A percentile compares a stretch with the other conserved stretches of the same genome.
phyloP scores from a whole-genome alignment of 148 eudicot species.

The Salicornia ramosissima region DNA sequence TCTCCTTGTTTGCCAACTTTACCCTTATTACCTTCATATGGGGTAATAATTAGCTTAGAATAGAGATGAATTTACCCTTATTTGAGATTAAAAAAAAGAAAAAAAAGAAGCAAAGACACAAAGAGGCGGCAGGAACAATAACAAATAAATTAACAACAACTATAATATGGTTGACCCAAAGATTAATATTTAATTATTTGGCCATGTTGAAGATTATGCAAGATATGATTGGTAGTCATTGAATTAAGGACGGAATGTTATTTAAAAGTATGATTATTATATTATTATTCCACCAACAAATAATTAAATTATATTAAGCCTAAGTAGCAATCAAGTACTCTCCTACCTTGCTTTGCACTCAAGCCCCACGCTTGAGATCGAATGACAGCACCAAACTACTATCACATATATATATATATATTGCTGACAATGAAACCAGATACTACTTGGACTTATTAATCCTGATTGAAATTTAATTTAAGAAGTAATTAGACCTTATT shows the following conservation, averaged over 20 bases:
- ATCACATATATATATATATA: too few species aligned
- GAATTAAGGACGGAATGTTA: constrained; percentile 10
- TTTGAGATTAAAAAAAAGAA: too few species aligned
- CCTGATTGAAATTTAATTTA: too few species aligned
- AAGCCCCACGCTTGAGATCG: constrained; percentile 21
- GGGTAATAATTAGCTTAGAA: too few species aligned
- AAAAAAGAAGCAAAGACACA: too few species aligned
- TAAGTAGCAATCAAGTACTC: constrained; percentile 21
- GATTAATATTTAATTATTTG: constrained; percentile 1
- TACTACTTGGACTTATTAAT: too few species aligned
- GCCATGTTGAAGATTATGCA: constrained; percentile 14
- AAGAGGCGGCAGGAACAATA: neutral
- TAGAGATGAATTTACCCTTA: too few species aligned
- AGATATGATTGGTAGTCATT: constrained; percentile 23
- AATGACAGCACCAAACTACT: constrained; percentile 17
- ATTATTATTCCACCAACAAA: constrained; percentile 19
- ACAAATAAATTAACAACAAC: neutral
- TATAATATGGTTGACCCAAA: constrained; percentile 16
- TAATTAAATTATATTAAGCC: neutral
- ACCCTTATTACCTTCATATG: too few species aligned
- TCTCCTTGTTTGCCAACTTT: too few species aligned
- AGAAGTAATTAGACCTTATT: too few species aligned
- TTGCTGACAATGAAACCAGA: neutral
- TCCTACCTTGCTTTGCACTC: constrained; percentile 21
- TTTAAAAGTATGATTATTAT: constrained; percentile 5